Conservation (phyloP, 192 early-diverging fungal species). For the Radiomyces spectabilis region DNA sequence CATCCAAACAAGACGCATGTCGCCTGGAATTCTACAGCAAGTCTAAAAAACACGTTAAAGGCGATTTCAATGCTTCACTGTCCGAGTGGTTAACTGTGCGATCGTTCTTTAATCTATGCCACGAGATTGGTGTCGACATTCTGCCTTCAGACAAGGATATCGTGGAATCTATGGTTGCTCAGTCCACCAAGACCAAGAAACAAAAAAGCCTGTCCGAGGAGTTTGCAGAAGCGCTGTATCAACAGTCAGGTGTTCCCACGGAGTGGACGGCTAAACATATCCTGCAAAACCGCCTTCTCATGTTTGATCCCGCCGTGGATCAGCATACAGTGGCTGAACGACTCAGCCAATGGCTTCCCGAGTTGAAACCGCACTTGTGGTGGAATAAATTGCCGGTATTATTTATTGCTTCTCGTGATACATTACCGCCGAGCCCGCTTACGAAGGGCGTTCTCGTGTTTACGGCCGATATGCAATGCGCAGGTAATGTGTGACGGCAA, state of each 20-base stretch:
- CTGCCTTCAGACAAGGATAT: conserved; percentile 1
- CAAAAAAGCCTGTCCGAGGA: conserved; percentile 1
- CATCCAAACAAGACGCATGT: background rate
- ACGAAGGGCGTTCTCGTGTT: too few species aligned
- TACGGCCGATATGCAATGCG: too few species aligned
- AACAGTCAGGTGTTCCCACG: background rate
- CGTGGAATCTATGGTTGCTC: too few species aligned
- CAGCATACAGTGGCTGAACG: background rate
- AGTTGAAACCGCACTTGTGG: conserved; percentile 12
- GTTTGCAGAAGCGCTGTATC: conserved; percentile 14
- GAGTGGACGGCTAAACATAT: conserved; percentile 3
- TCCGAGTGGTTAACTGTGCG: conserved; percentile 10
- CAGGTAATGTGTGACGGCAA: too few species aligned
- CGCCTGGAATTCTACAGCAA: conserved; percentile 1
- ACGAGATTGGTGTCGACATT: conserved; percentile 5
- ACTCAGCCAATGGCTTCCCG: conserved; percentile 3
- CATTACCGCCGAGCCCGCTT: too few species aligned
- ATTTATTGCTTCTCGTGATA: conserved; percentile 3
- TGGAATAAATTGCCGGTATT: conserved; percentile 19
- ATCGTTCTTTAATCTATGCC: conserved; percentile 12
- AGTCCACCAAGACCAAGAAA: background rate
- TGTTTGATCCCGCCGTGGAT: conserved; percentile 10
- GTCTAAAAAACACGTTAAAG: background rate
- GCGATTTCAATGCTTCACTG: background rate
- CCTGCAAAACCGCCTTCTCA: conserved; percentile 1